These are phyloP conservation scores for Toxoplasma gondii DNA, from an alignment of 169 alveolate species.

Conservation along the genomic window DNA sequence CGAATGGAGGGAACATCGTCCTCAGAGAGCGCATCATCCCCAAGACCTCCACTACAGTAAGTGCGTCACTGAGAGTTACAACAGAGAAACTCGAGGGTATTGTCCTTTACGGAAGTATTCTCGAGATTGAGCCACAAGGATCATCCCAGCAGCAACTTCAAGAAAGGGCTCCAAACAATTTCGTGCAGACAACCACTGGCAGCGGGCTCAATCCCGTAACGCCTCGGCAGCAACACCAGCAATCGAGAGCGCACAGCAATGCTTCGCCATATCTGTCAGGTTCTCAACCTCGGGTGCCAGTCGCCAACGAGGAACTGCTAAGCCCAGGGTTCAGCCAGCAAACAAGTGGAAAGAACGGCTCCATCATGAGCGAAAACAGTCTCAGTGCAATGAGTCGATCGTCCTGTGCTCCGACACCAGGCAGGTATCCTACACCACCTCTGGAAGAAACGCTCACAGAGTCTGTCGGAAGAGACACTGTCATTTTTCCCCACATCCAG, in stretches of 20 bases:
- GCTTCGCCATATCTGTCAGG: background rate
- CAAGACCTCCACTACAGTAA: background rate
- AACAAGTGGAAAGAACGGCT: background rate
- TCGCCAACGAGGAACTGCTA: background rate
- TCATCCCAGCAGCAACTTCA: background rate
- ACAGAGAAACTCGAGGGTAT: background rate
- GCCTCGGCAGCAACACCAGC: background rate
- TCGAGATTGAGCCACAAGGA: background rate
- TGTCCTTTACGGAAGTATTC: background rate
- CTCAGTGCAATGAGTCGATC: background rate
- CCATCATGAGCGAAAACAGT: background rate
- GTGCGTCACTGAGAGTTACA: constrained; percentile 19
- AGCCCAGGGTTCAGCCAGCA: background rate
- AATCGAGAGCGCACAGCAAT: background rate
- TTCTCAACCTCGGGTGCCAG: background rate
- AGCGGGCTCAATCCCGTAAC: background rate
- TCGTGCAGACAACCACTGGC: background rate
- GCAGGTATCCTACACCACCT: background rate
- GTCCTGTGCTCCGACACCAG: background rate
- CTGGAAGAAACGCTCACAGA: background rate
- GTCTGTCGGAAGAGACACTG: background rate
- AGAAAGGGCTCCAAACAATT: background rate
- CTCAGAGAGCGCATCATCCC: background rate
- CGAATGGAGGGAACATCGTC: constrained; percentile 23
- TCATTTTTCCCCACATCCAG: constrained; percentile 15